Percentiles rank a stretch among this genome's conserved stretches.
phyloP scores from a whole-genome alignment of 2,329 filamentous ascomycete genomes.

The Phialophora chinensis region DNA sequence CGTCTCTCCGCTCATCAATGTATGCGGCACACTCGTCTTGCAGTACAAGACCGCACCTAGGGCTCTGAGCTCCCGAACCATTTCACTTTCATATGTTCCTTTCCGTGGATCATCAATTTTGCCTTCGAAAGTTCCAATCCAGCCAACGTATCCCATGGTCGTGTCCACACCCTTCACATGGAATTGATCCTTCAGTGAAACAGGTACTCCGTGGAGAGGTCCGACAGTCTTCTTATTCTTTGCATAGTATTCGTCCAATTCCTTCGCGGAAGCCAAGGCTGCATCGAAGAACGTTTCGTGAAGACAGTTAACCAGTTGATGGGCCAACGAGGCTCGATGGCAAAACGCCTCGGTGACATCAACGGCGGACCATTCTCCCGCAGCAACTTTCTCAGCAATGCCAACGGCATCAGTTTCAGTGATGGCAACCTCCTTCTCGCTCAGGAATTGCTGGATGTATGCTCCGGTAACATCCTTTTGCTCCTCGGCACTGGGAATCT shows the following conservation, averaged over 20 bases:
- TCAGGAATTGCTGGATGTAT: conserved; percentile 64
- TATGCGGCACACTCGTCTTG: conserved; percentile 64
- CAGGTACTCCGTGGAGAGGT: conserved; percentile 67
- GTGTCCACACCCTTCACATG: conserved; percentile 58
- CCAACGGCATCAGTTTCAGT: conserved; percentile 65
- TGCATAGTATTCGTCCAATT: conserved; percentile 56
- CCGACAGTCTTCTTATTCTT: conserved; percentile 56
- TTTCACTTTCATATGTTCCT: conserved; percentile 61
- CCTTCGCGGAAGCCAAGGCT: conserved; percentile 56
- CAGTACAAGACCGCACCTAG: conserved; percentile 62
- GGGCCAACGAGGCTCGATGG: conserved; percentile 62
- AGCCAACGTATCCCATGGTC: conserved; percentile 70
- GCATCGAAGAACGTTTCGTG: conserved; percentile 62
- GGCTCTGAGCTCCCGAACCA: conserved; percentile 60
- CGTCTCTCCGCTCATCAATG: conserved; percentile 64
- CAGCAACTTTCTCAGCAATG: conserved; percentile 61
- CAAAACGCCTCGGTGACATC: conserved; percentile 64
- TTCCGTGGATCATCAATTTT: conserved; percentile 58
- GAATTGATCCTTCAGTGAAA: conserved; percentile 60
- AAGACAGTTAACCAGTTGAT: conserved; percentile 63
- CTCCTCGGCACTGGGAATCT: conserved; percentile 56
- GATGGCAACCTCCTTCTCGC: conserved; percentile 61
- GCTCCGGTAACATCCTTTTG: conserved; percentile 62
- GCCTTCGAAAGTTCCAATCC: conserved; percentile 67
- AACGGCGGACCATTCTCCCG: conserved; percentile 62